Evolutionary conservation across 306 rosid genomes (phyloP).

Genomic region (Cicer bijugum): DNA sequence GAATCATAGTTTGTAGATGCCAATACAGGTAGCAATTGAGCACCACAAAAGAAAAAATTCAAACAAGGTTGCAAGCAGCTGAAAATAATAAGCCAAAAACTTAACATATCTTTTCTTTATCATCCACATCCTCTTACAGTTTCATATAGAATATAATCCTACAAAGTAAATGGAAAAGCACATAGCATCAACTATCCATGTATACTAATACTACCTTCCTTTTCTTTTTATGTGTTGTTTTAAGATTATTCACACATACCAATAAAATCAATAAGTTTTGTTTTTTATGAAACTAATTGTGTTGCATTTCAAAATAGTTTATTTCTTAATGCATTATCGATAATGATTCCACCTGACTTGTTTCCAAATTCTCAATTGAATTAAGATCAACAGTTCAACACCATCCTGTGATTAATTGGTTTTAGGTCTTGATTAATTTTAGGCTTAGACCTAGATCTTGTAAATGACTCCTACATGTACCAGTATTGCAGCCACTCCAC

Average conservation of each 20-base stretch:
- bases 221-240: too few relatives aligned
- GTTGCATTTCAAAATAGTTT: constrained; percentile 23
- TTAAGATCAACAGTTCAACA: constrained; percentile 14
- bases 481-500: constrained; percentile 74
- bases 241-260: too few relatives aligned
- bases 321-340: constrained; percentile 30
- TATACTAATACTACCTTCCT: too few relatives aligned
- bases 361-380: constrained; percentile 30
- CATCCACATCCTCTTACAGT: constrained; percentile 5
- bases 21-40: constrained; percentile 20
- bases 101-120: constrained; percentile 4
- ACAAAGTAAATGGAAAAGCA: not conserved
- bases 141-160: not conserved
- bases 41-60: constrained; percentile 7
- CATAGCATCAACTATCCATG: constrained; percentile 4
- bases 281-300: not conserved
- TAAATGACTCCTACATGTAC: constrained; percentile 63
- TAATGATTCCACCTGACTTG: constrained; percentile 32
- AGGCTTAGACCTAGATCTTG: constrained; percentile 63
- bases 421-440: constrained; percentile 46
- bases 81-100: constrained; percentile 5
- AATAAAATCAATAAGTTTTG: too few relatives aligned
- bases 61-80: constrained; percentile 38
- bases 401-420: constrained; percentile 39
- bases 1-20: constrained; percentile 38